Base-by-base conservation (phyloP, 805 yeast species). In the Diddensiella santjacobensis region DNA sequence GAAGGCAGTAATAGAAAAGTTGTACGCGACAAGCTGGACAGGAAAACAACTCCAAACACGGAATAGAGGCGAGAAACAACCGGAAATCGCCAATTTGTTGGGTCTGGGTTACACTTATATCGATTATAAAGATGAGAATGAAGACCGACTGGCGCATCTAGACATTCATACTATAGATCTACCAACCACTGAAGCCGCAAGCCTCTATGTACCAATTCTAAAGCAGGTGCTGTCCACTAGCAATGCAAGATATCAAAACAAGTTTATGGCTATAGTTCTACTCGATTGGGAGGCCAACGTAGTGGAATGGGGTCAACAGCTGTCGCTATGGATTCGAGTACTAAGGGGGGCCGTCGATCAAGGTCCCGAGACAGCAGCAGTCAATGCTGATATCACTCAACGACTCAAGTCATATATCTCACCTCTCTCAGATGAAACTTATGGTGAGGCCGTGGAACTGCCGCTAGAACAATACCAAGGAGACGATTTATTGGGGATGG, bases 401-500 rank as follows among this genome's bases (percentile, higher is more conserved):
- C 43, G 58, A 22, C 24, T 54, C 3, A 52, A 55, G 42, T 36
- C 51, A n/a, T 50, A 50, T 42, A 45, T 43, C 8, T 18, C 49
- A 22, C 48, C 52, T 18, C 20, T 46, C 5, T 15, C 43, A 8
- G 17, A 39, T 44, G 20, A 11, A 31, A 23, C 40, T 38, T 8
- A 47, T 22, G 26, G 15, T 17, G 17, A 45, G 6, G 29, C 26
- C 15, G 52, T 57, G 1, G 58, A 55, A n/a, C 33, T 61, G 13
- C 65, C 66, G 3, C 54, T 63, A 6, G 64, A 58, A 18, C 47
- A 50, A 18, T 65, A 65, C 11, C 64, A 60, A 45, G 61, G 48
- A 30, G 64, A 59, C 36, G 35, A 42, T 6, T 64, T 66, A 2
- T 40, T 63, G 17, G 65, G 64, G 1, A 50, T 60, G 1, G 60